Base-by-base conservation (phyloP, 2,329 filamentous ascomycete genomes). In the Fusarium veterinarium region DNA sequence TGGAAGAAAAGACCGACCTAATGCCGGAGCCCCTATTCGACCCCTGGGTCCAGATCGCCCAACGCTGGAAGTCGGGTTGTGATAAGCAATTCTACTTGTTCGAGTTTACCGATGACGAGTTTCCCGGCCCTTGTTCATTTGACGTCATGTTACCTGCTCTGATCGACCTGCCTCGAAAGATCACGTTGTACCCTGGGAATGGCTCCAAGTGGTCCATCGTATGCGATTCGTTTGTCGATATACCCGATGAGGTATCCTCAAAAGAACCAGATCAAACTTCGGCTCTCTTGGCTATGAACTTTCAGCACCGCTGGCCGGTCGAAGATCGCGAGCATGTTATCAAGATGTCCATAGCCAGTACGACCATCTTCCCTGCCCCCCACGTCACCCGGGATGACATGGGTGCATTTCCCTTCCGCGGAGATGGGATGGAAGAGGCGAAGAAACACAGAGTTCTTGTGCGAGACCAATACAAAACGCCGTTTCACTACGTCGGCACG, bases 31-130 rank as follows among this genome's bases (percentile, higher is more conserved):
- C 80, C 10, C 77, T 81, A 20, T 80, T 84, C 58, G 83, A 83
- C 28, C 88, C 88, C 0, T 90, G 88, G 88, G 61, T 66, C 0
- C 58, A 74, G 8, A 74, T 89, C 13, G 84, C 86, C 1, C 73
- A 76, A 25, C 78, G 79, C 8, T 90, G 88, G 88, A 73, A 71
- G 20, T 46, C 68, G 1, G 33, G 35, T 0, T 52, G 59, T 0
- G 58, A 69, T n/a, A 73, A 67, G 62, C 74, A 76, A 79, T 25
- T 75, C 56, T 75, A 81, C 73, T 23, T 68, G 77, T 9, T 83
- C 73, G 80, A 72, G 9, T 76, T 86, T 11, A 61, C 78, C 9
- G 83, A 84, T 44, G 76, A 79, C 11, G 64, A 79, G 8, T 80
- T 77, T 77, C 0, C 51, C 59, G 1, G 40, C 76, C 3, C 64